Conservation (phyloP, 2,329 filamentous ascomycete species). For the Alternaria gansuensis region DNA sequence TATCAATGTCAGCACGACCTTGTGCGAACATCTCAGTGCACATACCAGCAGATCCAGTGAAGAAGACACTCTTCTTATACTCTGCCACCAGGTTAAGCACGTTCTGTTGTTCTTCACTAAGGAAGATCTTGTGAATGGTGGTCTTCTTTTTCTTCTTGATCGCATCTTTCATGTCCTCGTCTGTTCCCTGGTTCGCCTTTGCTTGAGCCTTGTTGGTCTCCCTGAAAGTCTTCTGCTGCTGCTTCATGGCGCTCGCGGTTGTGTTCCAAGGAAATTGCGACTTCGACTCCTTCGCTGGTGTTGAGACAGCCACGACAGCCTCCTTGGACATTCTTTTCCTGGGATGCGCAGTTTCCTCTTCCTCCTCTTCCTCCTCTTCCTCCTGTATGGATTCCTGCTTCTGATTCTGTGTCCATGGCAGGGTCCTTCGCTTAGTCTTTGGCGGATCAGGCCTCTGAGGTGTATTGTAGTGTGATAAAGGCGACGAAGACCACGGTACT, state of each 20-base stretch:
- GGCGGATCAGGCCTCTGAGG: constrained; percentile 32
- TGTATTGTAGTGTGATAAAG: constrained; percentile 56
- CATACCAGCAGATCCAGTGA: constrained; percentile 87
- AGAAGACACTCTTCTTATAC: constrained; percentile 88
- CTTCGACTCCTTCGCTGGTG: constrained; percentile 55
- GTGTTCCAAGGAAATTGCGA: constrained; percentile 71
- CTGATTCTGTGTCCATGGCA: constrained; percentile 67
- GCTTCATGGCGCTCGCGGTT: constrained; percentile 76
- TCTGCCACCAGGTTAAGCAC: constrained; percentile 85
- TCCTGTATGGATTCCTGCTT: constrained; percentile 33
- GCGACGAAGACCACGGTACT: constrained; percentile 78
- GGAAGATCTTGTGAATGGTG: constrained; percentile 66
- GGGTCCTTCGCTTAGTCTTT: constrained; percentile 47
- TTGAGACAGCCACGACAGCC: constrained; percentile 52
- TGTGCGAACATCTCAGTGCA: neutral
- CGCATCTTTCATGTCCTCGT: constrained; percentile 60
- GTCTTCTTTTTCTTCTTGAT: constrained; percentile 56
- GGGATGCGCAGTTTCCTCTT: constrained; percentile 30
- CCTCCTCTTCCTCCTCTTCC: constrained; percentile 30
- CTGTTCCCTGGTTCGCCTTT: constrained; percentile 49
- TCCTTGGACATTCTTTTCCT: constrained; percentile 47
- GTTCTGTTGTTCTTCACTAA: constrained; percentile 86
- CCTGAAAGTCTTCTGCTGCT: constrained; percentile 77
- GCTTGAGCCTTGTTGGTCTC: constrained; percentile 66
- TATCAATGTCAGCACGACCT: constrained; percentile 27